Conservation (phyloP, 2,329 filamentous ascomycete species). For the Blumeria graminis region DNA sequence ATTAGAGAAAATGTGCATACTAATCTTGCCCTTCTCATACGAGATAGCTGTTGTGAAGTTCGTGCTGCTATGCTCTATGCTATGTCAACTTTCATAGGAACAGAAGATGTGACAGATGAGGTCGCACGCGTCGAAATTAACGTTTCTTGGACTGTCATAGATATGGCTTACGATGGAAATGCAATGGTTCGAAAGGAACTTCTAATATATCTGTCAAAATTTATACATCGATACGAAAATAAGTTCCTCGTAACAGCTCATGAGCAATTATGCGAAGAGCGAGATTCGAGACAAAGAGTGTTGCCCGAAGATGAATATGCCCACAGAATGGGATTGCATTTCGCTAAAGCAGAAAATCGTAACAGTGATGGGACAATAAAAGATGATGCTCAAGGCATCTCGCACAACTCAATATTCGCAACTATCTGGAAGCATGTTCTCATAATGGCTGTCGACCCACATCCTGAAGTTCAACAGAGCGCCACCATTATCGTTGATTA, state of each 20-base stretch:
- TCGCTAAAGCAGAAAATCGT: conserved; percentile 29
- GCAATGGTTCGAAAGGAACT: conserved; percentile 86
- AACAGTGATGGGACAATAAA: conserved; percentile 33
- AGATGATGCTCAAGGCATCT: conserved; percentile 32
- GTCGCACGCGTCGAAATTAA: conserved; percentile 78
- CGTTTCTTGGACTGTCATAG: conserved; percentile 66
- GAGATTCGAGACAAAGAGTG: conserved; percentile 36
- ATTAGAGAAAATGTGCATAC: conserved; percentile 63
- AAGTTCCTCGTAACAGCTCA: conserved; percentile 83
- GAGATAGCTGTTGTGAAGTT: conserved; percentile 78
- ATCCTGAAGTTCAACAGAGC: conserved; percentile 74
- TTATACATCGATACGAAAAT: conserved; percentile 70
- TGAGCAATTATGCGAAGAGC: conserved; percentile 72
- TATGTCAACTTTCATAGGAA: conserved; percentile 80
- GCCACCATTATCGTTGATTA: conserved; percentile 71
- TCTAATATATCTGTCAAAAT: conserved; percentile 78
- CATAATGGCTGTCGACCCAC: conserved; percentile 78
- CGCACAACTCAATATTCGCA: conserved; percentile 75
- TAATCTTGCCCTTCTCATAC: conserved; percentile 55
- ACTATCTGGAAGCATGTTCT: conserved; percentile 86
- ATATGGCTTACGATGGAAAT: conserved; percentile 85
- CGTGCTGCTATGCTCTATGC: conserved; percentile 83
- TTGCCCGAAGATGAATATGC: conserved; percentile 30
- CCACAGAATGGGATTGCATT: conserved; percentile 38
- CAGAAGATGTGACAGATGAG: conserved; percentile 76